Evolutionary conservation across 495 filamentous ascomycete species (phyloP), one percentile per base, ranked within the genome.

Genomic region (Evansstolkia leycettana): DNA sequence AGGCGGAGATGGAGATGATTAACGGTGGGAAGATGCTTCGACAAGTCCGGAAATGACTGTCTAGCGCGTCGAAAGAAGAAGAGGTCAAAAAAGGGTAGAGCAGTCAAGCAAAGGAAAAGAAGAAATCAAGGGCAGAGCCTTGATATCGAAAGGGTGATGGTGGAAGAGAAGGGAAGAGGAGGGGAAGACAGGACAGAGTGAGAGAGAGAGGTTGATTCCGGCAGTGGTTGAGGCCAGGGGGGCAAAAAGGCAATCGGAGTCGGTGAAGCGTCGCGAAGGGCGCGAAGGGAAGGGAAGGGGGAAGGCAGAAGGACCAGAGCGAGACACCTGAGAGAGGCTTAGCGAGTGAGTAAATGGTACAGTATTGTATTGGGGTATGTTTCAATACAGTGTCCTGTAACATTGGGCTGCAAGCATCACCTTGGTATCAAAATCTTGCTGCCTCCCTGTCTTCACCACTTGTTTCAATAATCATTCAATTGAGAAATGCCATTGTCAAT

Each of bases 121-220:
- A 25, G 15, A 38, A 46, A 34, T 40, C 54, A 63, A 61, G 58
- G 58, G 40, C 58, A 45, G 48, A 39, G 58, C 53, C 58, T 62
- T 60, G 58, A 59, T 47, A 42, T 42, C 46, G 41, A 37, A 39
- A 34, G 42, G 47, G 42, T 43, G 46, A 23, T 41, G 46, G 40
- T 15, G 30, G 39, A 36, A 39, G 39, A 47, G 48, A 40, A 33
- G 34, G 38, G 39, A 37, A 47, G 38, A 34, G 34, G 40, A 40
- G 36, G 40, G 34, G 38, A 36, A 19, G 31, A 43, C 44, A 51
- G 48, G 43, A 55, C 52, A 51, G n/a, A 45, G 56, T 43, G 50
- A 52, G 52, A 43, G 38, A 38, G 37, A 48, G 47, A 38, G 44
- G 45, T 38, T 45, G 41, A 37, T 20, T 26, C 34, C n/a, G n/a